Percentiles rank a stretch among this genome's conserved stretches.
Evolutionary conservation across 2,329 filamentous ascomycete species (phyloP).

Genomic region (Colletotrichum falcatum): DNA sequence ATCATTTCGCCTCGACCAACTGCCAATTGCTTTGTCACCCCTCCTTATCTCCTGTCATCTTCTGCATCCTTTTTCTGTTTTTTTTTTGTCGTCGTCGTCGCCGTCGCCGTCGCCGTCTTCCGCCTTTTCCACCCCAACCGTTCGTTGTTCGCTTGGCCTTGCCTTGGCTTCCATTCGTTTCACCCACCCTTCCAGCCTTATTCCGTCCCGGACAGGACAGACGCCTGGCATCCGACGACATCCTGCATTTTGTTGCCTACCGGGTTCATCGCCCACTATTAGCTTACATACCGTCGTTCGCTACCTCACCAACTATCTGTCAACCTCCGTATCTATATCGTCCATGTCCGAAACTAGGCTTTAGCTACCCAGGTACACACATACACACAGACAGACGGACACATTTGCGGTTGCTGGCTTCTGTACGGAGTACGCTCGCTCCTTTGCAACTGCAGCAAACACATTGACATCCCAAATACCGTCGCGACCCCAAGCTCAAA

Average conservation of each 20-base stretch:
- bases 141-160: constrained; percentile 17
- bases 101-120: background rate
- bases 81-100: background rate
- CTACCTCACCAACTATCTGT: constrained; percentile 4
- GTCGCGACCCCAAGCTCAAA: background rate
- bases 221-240: background rate
- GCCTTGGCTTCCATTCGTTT: constrained; percentile 16
- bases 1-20: constrained; percentile 39
- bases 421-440: constrained; percentile 14
- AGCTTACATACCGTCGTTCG: constrained; percentile 17
- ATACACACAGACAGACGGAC: too few species aligned
- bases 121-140: constrained; percentile 2
- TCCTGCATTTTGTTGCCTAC: background rate
- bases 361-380: background rate
- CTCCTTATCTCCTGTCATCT: constrained; percentile 33
- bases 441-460: constrained; percentile 11
- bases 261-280: constrained; percentile 5
- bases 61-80: background rate
- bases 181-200: constrained; percentile 2
- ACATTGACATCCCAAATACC: background rate
- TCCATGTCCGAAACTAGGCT: background rate
- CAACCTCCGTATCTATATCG: background rate
- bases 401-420: background rate
- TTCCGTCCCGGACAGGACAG: background rate
- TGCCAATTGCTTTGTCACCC: constrained; percentile 25